Evolutionary conservation across 208 protist species (phyloP).

Genomic region (Crithidia bombi): DNA sequence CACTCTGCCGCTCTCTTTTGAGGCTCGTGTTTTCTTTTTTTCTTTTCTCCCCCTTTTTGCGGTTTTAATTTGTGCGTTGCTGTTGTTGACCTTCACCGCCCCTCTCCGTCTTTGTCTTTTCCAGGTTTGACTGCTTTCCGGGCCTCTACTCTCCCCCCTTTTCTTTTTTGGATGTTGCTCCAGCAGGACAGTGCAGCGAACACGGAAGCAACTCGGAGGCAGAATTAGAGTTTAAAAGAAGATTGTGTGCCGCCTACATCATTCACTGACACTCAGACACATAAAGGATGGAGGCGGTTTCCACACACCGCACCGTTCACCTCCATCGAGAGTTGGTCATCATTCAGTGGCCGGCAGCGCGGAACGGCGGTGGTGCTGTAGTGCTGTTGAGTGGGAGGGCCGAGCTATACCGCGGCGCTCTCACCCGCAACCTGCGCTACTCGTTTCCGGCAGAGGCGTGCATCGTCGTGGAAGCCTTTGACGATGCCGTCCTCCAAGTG

Average conservation of each 20-base stretch:
- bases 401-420: constrained; percentile 51
- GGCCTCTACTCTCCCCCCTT: too few relatives aligned
- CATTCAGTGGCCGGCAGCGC: constrained; percentile 22
- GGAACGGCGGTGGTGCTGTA: constrained; percentile 23
- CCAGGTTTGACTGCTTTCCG: background rate
- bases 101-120: background rate
- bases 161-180: too few relatives aligned
- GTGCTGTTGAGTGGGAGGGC: constrained; percentile 60
- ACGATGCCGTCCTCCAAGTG: constrained; percentile 49
- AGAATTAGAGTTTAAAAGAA: too few relatives aligned
- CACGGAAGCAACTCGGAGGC: too few relatives aligned
- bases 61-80: background rate
- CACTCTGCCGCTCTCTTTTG: background rate
- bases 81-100: background rate
- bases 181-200: too few relatives aligned
- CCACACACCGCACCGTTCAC: constrained; percentile 9
- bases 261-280: background rate
- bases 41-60: background rate
- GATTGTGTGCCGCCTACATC: too few relatives aligned
- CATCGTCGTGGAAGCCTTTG: constrained; percentile 45
- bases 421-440: constrained; percentile 70
- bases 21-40: background rate
- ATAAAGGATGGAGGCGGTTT: constrained; percentile 2
- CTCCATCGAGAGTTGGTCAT: constrained; percentile 19
- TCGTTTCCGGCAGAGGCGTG: constrained; percentile 44